Conservation (phyloP, 1,284 basidiomycete genomes). For the Microbotryum scabiosae region DNA sequence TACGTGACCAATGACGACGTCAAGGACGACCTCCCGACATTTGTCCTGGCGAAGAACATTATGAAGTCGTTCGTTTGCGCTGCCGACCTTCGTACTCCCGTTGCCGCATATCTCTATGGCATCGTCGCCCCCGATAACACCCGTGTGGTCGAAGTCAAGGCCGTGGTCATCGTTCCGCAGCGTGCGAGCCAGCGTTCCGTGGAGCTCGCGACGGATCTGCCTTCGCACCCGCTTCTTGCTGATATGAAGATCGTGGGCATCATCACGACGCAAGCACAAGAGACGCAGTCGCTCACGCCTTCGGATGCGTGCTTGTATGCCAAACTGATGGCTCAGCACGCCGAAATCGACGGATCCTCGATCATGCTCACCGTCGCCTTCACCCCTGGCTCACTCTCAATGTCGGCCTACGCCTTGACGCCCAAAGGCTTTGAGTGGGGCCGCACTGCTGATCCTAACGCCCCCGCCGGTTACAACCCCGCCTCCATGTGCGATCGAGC, state of each 20-base stretch:
- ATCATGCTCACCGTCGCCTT: slow-evolving; percentile 93
- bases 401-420: slow-evolving; percentile 85
- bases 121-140: slow-evolving; percentile 89
- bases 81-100: slow-evolving; percentile 90
- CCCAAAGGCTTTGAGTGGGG: slow-evolving; percentile 93
- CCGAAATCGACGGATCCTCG: slow-evolving; percentile 86
- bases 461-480: slow-evolving; percentile 69
- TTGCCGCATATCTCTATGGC: slow-evolving; percentile 90
- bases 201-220: slow-evolving; percentile 66
- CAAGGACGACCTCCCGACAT: slow-evolving; percentile 93
- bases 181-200: slow-evolving; percentile 77
- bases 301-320: slow-evolving; percentile 93
- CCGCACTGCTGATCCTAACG: slow-evolving; percentile 52
- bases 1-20: slow-evolving; percentile 99
- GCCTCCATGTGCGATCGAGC: slow-evolving; percentile 90
- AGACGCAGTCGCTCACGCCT: slow-evolving; percentile 58
- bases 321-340: slow-evolving; percentile 90
- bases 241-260: slow-evolving; percentile 44
- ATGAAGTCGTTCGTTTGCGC: slow-evolving; percentile 89
- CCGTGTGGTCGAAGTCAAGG: slow-evolving; percentile 98
- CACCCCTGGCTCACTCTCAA: slow-evolving; percentile 92
- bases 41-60: slow-evolving; percentile 95
- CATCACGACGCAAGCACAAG: slow-evolving; percentile 44
- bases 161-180: slow-evolving; percentile 90
- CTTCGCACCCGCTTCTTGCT: slow-evolving; percentile 42